phyloP scores from a whole-genome alignment of 1,284 basidiomycete genomes.

The Hemileia vastatrix region DNA sequence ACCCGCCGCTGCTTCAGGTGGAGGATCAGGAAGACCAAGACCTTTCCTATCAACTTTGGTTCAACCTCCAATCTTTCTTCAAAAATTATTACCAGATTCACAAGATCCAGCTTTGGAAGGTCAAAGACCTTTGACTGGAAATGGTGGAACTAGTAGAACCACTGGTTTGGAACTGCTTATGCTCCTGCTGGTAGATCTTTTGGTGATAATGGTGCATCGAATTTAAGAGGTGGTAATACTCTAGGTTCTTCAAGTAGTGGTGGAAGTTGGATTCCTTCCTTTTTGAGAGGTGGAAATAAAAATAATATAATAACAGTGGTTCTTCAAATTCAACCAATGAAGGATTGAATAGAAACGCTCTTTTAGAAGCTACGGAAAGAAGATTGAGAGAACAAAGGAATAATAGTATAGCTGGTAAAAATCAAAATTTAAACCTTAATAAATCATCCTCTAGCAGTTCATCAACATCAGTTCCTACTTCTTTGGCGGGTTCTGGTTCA shows the following conservation, averaged over 20 bases:
- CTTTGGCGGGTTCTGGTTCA: neutral
- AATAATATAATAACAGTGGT: constrained; percentile 3
- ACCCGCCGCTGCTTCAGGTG: neutral
- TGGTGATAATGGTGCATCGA: neutral
- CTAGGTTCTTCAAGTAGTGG: neutral
- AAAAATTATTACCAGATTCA: constrained; percentile 29
- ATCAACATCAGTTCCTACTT: neutral
- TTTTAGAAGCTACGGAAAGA: no score
- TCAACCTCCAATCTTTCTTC: constrained; percentile 11
- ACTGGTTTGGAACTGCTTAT: constrained; percentile 19
- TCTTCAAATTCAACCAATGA: neutral
- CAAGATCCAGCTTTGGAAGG: constrained; percentile 30
- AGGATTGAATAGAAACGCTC: no score
- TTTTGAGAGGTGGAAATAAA: constrained; percentile 18
- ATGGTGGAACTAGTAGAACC: constrained; percentile 15
- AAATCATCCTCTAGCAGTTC: neutral
- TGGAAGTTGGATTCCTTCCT: constrained; percentile 23
- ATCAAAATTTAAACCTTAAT: constrained; percentile 4
- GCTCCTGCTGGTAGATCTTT: constrained; percentile 15
- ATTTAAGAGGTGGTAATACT: neutral
- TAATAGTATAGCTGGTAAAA: constrained; percentile 31
- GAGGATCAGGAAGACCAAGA: neutral
- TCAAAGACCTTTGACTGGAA: constrained; percentile 20
- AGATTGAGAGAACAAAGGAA: no score
- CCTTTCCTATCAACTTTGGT: neutral